Base-by-base conservation (phyloP, 2,329 filamentous ascomycete species). In the Trichoderma brevicompactum region DNA sequence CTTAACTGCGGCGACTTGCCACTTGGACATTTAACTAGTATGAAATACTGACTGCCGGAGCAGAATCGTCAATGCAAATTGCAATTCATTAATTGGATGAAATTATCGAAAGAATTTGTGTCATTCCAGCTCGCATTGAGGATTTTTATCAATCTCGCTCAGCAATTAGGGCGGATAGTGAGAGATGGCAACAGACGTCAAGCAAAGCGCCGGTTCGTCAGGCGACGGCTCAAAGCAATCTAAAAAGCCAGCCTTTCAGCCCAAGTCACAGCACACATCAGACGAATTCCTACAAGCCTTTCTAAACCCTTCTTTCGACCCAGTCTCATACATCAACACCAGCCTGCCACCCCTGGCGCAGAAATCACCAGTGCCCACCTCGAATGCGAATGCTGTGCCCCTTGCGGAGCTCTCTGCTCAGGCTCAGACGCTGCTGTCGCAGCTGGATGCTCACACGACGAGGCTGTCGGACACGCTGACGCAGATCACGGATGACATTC, bases 401-500 rank as follows among this genome's bases (percentile, higher is more conserved):
- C 82, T 97, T 53, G 81, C 89, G n/a, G 89, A 94, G 67, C 80
- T 97, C 59, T 93, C 92, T 1, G 83, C 88, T 0, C 91, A 93
- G 74, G 90, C 94, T 0, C 94, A 97, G 77, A 84, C 88, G 3
- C 83, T 96, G n/a, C 83, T 97, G 53, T 92, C 93, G 1, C 91
- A 94, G 73, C 87, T 98, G 72, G 96, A 92, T 74, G 90, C 92
- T 8, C 92, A 97, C 75, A 96, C 93, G 1, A 90, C 92, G 17
- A 87, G 93, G 52, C 81, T 97, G 7, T 92, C 93, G 13, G 88
- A 85, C 62, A 91, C 89, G 52, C 83, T 99, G 65, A 97, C 93
- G 38, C 89, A 94, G 73, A 82, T 98, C 66, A 97, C 95, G 10
- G 94, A 99, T 76, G 95, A 98, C 70, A 98, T 99, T 68, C 79